These are phyloP conservation scores for Coemansia sp. DNA, from an alignment of 192 early-diverging fungal genomes.

Conservation along the genomic window DNA sequence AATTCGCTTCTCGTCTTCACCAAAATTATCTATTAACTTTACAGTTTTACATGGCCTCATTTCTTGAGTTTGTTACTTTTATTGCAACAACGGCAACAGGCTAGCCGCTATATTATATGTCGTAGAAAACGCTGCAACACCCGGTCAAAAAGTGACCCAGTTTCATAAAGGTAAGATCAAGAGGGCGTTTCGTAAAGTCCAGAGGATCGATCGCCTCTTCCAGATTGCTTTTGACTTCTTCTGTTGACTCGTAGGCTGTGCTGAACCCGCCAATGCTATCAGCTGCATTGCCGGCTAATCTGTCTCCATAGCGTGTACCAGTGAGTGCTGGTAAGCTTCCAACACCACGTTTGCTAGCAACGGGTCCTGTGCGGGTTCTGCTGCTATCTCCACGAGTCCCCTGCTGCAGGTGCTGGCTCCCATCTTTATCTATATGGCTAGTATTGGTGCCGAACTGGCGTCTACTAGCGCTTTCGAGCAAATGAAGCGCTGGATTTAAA, in stretches of 20 bases:
- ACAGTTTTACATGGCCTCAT: too few relatives aligned
- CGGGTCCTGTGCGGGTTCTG: background rate
- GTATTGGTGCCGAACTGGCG: background rate
- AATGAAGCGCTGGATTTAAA: background rate
- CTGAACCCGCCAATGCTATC: background rate
- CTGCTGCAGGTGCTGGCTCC: background rate
- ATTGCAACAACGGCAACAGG: too few relatives aligned
- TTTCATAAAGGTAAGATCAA: background rate
- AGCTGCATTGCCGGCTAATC: background rate
- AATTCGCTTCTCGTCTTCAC: too few relatives aligned
- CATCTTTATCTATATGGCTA: background rate
- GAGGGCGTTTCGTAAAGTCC: background rate
- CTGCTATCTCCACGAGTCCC: background rate
- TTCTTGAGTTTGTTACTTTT: too few relatives aligned
- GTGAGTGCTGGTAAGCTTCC: background rate
- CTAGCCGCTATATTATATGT: too few relatives aligned
- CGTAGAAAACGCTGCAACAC: background rate
- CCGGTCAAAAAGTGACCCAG: background rate
- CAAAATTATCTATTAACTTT: too few relatives aligned
- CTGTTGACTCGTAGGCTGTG: background rate
- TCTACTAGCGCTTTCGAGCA: background rate
- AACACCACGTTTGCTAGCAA: background rate
- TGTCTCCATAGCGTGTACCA: background rate
- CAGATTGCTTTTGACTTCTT: background rate
- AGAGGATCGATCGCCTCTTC: background rate